Base-by-base conservation (phyloP, 1,284 basidiomycete species). In the Pseudozyma sp. region DNA sequence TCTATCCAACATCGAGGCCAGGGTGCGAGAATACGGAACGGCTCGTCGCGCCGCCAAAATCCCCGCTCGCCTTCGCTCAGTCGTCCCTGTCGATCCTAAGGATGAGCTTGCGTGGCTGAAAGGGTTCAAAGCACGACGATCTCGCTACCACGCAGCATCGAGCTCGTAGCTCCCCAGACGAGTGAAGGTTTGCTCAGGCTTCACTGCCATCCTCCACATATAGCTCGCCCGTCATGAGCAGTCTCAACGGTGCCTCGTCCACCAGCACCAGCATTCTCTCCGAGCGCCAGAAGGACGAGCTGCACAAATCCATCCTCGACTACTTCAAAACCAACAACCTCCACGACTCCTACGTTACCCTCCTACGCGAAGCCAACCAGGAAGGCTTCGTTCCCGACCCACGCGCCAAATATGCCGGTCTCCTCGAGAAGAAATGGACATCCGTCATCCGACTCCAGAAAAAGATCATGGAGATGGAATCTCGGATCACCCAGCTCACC, bases 361-460 rank as follows among this genome's bases (percentile, higher is more conserved):
- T 94, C 55, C 89, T 89, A 78, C 78, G 85, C 30, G 92, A 93
- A 55, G 49, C 75, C 0, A 69, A 60, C 7, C 77, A 88, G 81
- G 81, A 87, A 40, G 90, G 91, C 61, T 93, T 93, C 82, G 87
- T 88, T 9, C 90, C 90, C 17, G 92, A 94, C 86, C 89, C 92
- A 16, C 93, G 92, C 80, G 90, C 91, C 51, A 92, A 92, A 81
- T 92, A 90, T 81, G 89, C 90, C 1, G 93, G 93, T 0, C 86
- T 96, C 63, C 86, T 96, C 66, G 94, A 94, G 87, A 95, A 94
- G 89, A 96, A 96, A 85, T 96, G 94, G 94, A 94, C 93, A 30
- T 92, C 91, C 81, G 92, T 95, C 24, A 94, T 96, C 67, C 88
- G 94, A 68, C 84, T 96, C 80, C 94, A 96, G 87, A 94, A 94